These are phyloP conservation scores for Leishmania major DNA, from an alignment of 208 protist genomes.

Conservation along the genomic window DNA sequence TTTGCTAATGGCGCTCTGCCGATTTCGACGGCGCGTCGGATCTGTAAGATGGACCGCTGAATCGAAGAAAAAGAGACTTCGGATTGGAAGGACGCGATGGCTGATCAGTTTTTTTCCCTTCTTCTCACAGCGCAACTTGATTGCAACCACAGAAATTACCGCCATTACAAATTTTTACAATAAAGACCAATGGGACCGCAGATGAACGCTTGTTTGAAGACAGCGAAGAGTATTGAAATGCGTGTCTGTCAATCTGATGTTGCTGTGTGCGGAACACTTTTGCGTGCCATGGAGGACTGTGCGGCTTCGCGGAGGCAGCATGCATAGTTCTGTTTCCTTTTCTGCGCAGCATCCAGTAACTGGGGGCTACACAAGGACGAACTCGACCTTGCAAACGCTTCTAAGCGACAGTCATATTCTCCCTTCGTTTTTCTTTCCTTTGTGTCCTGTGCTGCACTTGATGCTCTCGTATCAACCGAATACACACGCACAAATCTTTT, in stretches of 20 bases:
- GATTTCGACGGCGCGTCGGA: background rate
- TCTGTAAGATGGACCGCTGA: background rate
- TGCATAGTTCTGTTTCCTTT: conserved; percentile 1
- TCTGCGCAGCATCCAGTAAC: background rate
- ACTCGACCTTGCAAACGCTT: background rate
- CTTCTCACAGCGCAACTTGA: background rate
- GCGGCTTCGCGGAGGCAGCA: background rate
- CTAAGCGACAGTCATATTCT: background rate
- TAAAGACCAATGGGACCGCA: background rate
- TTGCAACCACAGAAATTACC: background rate
- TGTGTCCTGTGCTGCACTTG: background rate
- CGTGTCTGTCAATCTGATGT: background rate
- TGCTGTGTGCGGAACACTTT: background rate
- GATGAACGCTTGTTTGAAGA: background rate
- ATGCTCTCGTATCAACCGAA: background rate
- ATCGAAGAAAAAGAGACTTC: background rate
- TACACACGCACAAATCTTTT: background rate
- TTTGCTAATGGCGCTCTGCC: background rate
- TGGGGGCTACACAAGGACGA: background rate
- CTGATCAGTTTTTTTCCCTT: background rate
- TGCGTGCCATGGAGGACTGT: too few relatives aligned
- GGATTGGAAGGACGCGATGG: background rate
- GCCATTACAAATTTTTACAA: too few relatives aligned
- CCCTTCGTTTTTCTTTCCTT: background rate
- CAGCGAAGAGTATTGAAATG: background rate